Conservation (phyloP, 106 monocot species). For the Alisma plantagoaquatica region DNA sequence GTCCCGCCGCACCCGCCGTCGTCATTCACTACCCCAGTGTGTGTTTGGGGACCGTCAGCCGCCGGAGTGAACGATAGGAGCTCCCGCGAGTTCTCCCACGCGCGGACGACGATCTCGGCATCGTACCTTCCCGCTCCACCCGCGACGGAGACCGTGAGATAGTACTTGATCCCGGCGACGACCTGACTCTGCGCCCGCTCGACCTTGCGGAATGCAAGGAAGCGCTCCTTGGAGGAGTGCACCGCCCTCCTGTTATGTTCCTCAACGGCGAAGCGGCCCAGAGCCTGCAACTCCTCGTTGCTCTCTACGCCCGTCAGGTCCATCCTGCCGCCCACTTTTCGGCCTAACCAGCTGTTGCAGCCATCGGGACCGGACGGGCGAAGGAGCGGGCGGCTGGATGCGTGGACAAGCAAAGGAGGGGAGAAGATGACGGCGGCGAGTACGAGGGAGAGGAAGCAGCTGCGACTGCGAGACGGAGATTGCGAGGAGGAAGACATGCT, state of each 20-base stretch:
- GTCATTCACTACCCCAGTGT: too few relatives aligned
- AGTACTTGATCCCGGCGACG: slow-evolving; percentile 7
- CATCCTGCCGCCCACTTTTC: not conserved
- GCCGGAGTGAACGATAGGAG: not conserved
- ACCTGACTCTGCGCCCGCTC: slow-evolving; percentile 7
- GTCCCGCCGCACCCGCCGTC: too few relatives aligned
- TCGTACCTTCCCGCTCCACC: slow-evolving; percentile 2
- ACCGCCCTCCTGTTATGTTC: slow-evolving; percentile 1
- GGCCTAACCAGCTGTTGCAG: not conserved
- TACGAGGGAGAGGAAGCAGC: not conserved
- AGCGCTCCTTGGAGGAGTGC: not conserved
- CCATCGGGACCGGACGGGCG: not conserved
- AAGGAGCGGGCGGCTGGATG: not conserved
- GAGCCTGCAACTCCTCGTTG: slow-evolving; percentile 5
- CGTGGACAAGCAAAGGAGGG: too few relatives aligned
- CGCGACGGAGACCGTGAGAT: not conserved
- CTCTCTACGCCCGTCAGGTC: slow-evolving; percentile 1
- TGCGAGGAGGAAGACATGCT: not conserved
- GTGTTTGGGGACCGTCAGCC: too few relatives aligned
- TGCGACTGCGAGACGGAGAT: not conserved
- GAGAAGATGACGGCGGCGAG: too few relatives aligned
- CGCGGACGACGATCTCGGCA: slow-evolving; percentile 1
- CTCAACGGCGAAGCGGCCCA: slow-evolving; percentile 5
- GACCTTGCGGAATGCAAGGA: not conserved
- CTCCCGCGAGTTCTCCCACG: slow-evolving; percentile 1